Percentiles rank a stretch among this genome's conserved stretches.
Conservation (phyloP, 768 basidiomycete genomes). For the Agaricus blazei region DNA sequence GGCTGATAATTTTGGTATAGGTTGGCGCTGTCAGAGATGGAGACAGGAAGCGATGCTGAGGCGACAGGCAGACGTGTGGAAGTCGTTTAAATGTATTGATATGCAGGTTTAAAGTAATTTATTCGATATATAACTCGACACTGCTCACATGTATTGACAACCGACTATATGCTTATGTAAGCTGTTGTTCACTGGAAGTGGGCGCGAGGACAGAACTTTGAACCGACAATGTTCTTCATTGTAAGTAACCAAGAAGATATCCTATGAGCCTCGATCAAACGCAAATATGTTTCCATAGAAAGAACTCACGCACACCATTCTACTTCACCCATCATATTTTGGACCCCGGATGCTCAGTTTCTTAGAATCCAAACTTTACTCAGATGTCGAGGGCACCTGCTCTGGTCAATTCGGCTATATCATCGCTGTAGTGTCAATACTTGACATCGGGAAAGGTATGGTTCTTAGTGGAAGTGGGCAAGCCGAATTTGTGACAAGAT, state of each 20-base stretch:
- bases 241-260: conserved; percentile 33
- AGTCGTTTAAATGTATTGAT: background rate
- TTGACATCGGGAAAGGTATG: conserved; percentile 91
- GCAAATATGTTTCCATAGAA: conserved; percentile 48
- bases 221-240: conserved; percentile 62
- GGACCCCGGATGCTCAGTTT: conserved; percentile 93
- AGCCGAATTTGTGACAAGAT: conserved; percentile 92
- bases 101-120: background rate
- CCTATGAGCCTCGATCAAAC: conserved; percentile 2
- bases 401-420: conserved; percentile 94
- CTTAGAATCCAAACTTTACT: conserved; percentile 88
- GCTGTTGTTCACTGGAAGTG: background rate
- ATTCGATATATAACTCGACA: background rate
- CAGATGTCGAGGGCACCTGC: conserved; percentile 97
- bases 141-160: too few species aligned
- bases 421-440: conserved; percentile 85
- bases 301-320: conserved; percentile 95
- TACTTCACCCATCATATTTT: conserved; percentile 97
- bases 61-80: background rate
- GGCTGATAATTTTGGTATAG: conserved; percentile 6
- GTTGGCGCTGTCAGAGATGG: conserved; percentile 20
- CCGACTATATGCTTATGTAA: background rate
- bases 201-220: background rate
- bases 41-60: conserved; percentile 17
- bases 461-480: conserved; percentile 89